Percentiles rank a stretch among this genome's conserved stretches.
phyloP scores from a whole-genome alignment of 768 basidiomycete genomes.

The Termitomyces sp. region DNA sequence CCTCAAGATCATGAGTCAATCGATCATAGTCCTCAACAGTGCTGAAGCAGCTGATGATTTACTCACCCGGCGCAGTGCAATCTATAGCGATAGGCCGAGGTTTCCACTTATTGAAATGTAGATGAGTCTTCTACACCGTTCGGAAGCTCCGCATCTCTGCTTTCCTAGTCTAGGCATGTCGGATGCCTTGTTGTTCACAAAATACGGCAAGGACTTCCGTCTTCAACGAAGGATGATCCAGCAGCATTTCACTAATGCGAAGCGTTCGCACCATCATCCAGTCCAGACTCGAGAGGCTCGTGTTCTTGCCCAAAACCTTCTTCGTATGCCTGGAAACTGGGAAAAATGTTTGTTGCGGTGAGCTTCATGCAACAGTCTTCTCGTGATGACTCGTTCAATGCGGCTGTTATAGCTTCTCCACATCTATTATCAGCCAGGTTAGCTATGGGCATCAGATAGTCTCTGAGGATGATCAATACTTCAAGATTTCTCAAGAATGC shows the following conservation, averaged over 20 bases:
- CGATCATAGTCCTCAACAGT: slow-evolving; percentile 22
- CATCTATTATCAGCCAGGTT: slow-evolving; percentile 20
- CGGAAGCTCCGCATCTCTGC: background rate
- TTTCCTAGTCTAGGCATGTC: slow-evolving; percentile 13
- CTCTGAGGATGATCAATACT: slow-evolving; percentile 22
- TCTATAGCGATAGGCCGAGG: slow-evolving; percentile 22
- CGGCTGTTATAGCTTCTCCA: slow-evolving; percentile 18
- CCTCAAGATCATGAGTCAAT: slow-evolving; percentile 20
- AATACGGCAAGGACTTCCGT: slow-evolving; percentile 21
- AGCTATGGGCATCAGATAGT: slow-evolving; percentile 22
- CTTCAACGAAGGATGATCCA: slow-evolving; percentile 20
- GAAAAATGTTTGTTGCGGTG: slow-evolving; percentile 5
- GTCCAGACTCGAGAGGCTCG: slow-evolving; percentile 29
- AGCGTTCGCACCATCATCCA: slow-evolving; percentile 20
- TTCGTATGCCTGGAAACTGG: slow-evolving; percentile 17
- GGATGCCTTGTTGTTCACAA: slow-evolving; percentile 15
- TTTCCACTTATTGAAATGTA: slow-evolving; percentile 18
- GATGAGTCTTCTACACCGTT: background rate
- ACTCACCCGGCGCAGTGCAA: slow-evolving; percentile 20
- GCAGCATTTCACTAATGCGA: slow-evolving; percentile 18
- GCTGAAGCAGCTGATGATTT: slow-evolving; percentile 19
- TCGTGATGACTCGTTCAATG: background rate
- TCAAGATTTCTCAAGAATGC: slow-evolving; percentile 18
- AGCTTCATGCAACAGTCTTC: no score
- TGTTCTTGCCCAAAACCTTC: slow-evolving; percentile 27